A percentile compares a stretch with the other conserved stretches of the same genome.
Conservation (phyloP, 140 eudicot genomes). For the Erigeron philadelphicus region DNA sequence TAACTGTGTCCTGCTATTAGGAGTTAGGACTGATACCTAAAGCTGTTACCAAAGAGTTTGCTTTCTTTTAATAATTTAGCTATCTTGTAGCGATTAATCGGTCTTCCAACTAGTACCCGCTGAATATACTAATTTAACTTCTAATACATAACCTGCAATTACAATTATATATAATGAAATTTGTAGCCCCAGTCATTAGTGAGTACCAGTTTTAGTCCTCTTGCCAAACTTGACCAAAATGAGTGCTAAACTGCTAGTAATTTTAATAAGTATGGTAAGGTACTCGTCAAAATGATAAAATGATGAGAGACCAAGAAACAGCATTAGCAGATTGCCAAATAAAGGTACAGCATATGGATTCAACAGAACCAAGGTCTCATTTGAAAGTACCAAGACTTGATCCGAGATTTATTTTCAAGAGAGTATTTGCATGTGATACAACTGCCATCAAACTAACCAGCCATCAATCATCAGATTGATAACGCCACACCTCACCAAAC, state of each 20-base stretch:
- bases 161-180: too few species aligned
- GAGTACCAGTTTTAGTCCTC: too few species aligned
- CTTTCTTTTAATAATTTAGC: too few species aligned
- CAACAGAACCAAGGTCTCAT: constrained; percentile 1
- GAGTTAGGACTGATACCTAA: too few species aligned
- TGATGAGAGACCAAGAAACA: not conserved
- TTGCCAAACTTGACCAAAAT: not conserved
- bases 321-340: constrained; percentile 6
- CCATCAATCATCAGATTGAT: not conserved
- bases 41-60: too few species aligned
- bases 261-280: not conserved
- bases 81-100: too few species aligned
- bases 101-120: too few species aligned
- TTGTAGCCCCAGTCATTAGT: too few species aligned
- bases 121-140: too few species aligned
- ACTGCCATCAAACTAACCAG: constrained; percentile 5
- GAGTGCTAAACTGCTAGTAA: not conserved
- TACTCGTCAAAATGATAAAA: not conserved
- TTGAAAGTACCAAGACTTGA: not conserved
- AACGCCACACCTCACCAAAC: constrained; percentile 54
- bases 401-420: constrained; percentile 11
- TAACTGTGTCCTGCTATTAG: too few species aligned
- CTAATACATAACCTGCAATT: too few species aligned
- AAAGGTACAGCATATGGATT: not conserved
- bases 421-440: constrained; percentile 7